Percentiles rank a stretch among this genome's conserved stretches.
Conservation (phyloP, 805 yeast species). For the Scheffersomyces ergatensis region DNA sequence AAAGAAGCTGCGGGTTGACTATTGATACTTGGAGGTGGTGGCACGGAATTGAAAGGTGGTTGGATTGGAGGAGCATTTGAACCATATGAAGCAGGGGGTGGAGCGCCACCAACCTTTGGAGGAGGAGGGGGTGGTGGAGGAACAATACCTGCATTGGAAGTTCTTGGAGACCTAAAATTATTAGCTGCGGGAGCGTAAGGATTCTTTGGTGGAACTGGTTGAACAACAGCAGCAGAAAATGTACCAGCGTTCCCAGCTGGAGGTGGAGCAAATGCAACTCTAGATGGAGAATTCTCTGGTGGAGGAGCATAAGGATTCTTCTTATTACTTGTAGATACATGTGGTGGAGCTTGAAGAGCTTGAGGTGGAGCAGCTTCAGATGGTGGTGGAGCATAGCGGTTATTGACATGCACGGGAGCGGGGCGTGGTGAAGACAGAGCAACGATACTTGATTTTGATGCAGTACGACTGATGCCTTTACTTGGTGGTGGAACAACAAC, state of each 20-base stretch:
- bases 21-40: conserved; percentile 9
- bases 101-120: conserved; percentile 3
- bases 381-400: conserved; percentile 35
- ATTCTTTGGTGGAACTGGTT: conserved; percentile 29
- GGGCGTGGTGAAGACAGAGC: conserved; percentile 14
- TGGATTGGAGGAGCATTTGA: not conserved
- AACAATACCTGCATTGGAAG: conserved; percentile 16
- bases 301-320: conserved; percentile 11
- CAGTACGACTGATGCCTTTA: conserved; percentile 21
- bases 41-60: conserved; percentile 8
- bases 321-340: not conserved
- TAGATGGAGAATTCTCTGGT: conserved; percentile 11
- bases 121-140: conserved; percentile 16
- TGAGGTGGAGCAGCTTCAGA: conserved; percentile 14
- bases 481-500: conserved; percentile 26
- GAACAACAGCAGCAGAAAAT: conserved; percentile 5
- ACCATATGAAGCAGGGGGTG: not conserved
- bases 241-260: conserved; percentile 4
- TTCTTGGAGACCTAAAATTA: conserved; percentile 12
- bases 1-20: conserved; percentile 11
- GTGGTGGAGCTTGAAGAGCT: conserved; percentile 13
- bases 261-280: conserved; percentile 18
- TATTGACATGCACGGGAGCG: conserved; percentile 19
- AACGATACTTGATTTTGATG: conserved; percentile 19
- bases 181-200: conserved; percentile 24